These are phyloP conservation scores for Coelastrella sp. DNA, from an alignment of 139 green algal genomes.

Conservation along the genomic window DNA sequence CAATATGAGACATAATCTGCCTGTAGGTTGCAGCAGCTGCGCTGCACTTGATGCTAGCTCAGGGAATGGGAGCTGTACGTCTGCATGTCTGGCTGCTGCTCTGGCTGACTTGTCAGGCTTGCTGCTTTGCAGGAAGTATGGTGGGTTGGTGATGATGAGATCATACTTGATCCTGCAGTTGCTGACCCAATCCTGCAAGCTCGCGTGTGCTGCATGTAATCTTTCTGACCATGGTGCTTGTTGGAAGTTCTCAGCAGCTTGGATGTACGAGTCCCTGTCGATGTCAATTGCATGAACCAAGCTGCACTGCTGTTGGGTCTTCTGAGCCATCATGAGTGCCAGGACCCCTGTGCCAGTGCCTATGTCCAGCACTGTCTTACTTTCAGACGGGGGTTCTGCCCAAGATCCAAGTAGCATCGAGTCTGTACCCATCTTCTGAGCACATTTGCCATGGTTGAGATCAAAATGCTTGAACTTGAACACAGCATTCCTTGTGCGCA, in stretches of 20 bases:
- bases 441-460: conserved; percentile 47
- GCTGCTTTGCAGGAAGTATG: conserved; percentile 59
- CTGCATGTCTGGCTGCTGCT: conserved; percentile 55
- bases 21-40: conserved; percentile 51
- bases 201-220: conserved; percentile 38
- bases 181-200: conserved; percentile 52
- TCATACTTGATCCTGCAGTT: conserved; percentile 46
- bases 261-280: conserved; percentile 35
- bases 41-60: conserved; percentile 49
- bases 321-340: conserved; percentile 63
- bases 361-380: neutral
- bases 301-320: conserved; percentile 2
- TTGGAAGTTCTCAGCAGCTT: conserved; percentile 51
- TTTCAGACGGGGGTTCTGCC: conserved; percentile 19
- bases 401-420: conserved; percentile 59
- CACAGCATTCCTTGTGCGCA: neutral
- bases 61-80: conserved; percentile 54
- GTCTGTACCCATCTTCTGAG: conserved; percentile 59
- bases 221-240: conserved; percentile 48
- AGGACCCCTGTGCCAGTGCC: conserved; percentile 63
- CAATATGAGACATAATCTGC: conserved; percentile 53
- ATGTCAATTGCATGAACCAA: conserved; percentile 57
- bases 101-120: conserved; percentile 42
- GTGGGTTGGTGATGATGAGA: conserved; percentile 66
- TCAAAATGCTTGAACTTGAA: conserved; percentile 55